A percentile compares a stretch with the other conserved stretches of the same genome.
Evolutionary conservation across 768 basidiomycete genomes (phyloP).

Genomic region (Leccinum sublutescens): DNA sequence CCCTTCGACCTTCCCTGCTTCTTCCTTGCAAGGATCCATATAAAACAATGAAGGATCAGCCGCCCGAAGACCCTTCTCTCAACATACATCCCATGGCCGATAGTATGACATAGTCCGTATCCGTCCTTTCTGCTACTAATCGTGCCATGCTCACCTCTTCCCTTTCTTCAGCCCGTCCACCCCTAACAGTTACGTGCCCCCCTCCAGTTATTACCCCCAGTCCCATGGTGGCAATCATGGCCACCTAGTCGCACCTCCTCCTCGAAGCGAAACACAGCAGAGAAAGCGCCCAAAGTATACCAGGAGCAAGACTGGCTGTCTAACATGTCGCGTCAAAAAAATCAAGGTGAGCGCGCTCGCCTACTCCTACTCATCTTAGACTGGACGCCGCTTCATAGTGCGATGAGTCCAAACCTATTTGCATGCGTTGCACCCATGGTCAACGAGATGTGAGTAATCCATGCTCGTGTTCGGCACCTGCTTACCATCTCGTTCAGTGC

Average conservation of each 20-base stretch:
- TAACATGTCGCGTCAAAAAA: constrained; percentile 92
- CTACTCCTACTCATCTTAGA: neutral
- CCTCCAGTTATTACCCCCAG: constrained; percentile 40
- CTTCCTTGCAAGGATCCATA: constrained; percentile 36
- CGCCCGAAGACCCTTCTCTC: constrained; percentile 37
- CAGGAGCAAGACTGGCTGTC: constrained; percentile 90
- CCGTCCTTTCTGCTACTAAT: constrained; percentile 8
- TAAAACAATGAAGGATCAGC: constrained; percentile 50
- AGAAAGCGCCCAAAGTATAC: constrained; percentile 92
- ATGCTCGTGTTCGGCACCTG: constrained; percentile 5
- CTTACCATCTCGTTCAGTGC: constrained; percentile 46
- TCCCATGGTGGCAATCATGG: constrained; percentile 35
- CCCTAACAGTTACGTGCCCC: constrained; percentile 41
- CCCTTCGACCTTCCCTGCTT: constrained; percentile 35
- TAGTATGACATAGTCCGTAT: constrained; percentile 54
- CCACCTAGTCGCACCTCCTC: constrained; percentile 48
- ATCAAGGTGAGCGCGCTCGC: constrained; percentile 66
- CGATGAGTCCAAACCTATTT: constrained; percentile 86
- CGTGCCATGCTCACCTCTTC: constrained; percentile 19
- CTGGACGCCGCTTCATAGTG: constrained; percentile 49
- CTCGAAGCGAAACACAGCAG: constrained; percentile 50
- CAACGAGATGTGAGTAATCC: constrained; percentile 66
- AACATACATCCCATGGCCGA: constrained; percentile 47
- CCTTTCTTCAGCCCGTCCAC: constrained; percentile 33
- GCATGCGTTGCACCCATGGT: constrained; percentile 82